Percentiles rank a stretch among this genome's conserved stretches.
These are phyloP conservation scores for Erigeron canadensis DNA, from an alignment of 129 eudicot species.

Conservation along the genomic window DNA sequence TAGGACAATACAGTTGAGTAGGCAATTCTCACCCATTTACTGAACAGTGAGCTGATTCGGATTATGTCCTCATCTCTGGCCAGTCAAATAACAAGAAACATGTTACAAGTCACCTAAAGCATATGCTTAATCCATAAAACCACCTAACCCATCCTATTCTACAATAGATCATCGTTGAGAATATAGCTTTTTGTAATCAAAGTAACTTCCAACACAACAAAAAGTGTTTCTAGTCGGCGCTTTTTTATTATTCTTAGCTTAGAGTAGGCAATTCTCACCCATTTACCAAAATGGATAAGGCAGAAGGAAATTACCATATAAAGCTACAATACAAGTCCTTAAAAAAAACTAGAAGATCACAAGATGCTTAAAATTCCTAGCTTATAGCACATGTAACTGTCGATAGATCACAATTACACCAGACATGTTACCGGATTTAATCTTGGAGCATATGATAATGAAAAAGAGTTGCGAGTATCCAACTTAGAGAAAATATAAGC, in stretches of 20 bases:
- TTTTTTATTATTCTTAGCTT: background rate
- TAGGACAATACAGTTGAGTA: background rate
- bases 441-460: background rate
- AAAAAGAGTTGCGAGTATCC: background rate
- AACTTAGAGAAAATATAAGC: background rate
- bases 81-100: background rate
- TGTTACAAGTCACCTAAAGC: background rate
- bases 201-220: background rate
- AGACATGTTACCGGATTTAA: background rate
- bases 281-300: background rate
- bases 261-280: background rate
- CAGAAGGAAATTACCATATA: background rate
- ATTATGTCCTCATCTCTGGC: background rate
- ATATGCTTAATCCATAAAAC: background rate
- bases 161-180: background rate
- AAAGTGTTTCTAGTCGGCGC: background rate
- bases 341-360: background rate
- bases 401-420: background rate
- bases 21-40: constrained; percentile 5
- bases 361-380: background rate
- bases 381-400: background rate
- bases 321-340: background rate
- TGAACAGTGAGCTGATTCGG: background rate
- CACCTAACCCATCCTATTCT: background rate
- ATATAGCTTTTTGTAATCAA: background rate